phyloP scores from a whole-genome alignment of 139 green algal genomes.

The Volvox reticuliferus region DNA sequence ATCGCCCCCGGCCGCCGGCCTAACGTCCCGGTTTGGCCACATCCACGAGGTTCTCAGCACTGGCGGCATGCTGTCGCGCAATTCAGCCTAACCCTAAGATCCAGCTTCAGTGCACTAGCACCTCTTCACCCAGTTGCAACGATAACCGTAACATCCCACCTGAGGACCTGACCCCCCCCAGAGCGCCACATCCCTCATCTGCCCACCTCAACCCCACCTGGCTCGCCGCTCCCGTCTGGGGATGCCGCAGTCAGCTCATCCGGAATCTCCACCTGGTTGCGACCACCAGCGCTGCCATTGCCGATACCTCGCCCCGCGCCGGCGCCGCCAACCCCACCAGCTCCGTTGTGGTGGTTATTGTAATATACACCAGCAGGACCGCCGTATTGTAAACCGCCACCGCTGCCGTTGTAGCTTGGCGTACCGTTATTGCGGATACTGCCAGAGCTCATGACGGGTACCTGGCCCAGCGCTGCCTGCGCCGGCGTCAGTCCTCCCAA shows the following conservation, averaged over 20 bases:
- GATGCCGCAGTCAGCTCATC: constrained; percentile 38
- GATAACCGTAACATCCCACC: neutral
- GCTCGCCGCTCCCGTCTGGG: constrained; percentile 14
- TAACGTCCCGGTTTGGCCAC: too few relatives aligned
- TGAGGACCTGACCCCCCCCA: neutral
- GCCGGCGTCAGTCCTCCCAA: neutral
- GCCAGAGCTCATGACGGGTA: neutral
- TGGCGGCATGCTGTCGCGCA: too few relatives aligned
- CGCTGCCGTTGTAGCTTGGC: too few relatives aligned
- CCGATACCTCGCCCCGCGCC: neutral
- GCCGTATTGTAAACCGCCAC: neutral
- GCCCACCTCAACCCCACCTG: constrained; percentile 9
- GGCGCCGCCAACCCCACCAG: neutral
- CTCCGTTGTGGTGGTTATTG: neutral
- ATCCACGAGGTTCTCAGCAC: too few relatives aligned
- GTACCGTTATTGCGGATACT: neutral
- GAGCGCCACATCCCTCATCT: neutral
- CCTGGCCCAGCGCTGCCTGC: neutral
- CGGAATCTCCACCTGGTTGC: constrained; percentile 6
- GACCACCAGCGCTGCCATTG: neutral
- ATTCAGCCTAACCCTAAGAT: too few relatives aligned
- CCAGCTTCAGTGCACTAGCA: too few relatives aligned
- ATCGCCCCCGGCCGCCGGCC: too few relatives aligned
- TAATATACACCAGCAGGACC: neutral
- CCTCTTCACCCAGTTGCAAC: too few relatives aligned